Conservation (phyloP, 345 rosid species). For the Arabidopsis arenosa region DNA sequence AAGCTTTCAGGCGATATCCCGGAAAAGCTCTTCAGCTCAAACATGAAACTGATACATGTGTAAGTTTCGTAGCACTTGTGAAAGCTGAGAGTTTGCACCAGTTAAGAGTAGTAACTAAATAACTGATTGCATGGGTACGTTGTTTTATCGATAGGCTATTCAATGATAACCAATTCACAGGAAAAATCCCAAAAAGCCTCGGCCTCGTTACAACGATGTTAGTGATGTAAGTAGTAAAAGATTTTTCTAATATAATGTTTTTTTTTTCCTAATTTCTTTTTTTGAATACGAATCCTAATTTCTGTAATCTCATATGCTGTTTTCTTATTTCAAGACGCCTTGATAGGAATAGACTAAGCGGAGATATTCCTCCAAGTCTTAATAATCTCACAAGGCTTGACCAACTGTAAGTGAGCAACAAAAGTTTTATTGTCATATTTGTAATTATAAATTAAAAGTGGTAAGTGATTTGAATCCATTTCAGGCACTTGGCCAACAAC, state of each 20-base stretch:
- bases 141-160: not conserved
- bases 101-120: not conserved
- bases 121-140: not conserved
- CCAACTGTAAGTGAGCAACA: constrained; percentile 63
- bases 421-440: not conserved
- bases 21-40: not conserved
- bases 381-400: constrained; percentile 56
- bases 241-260: not conserved
- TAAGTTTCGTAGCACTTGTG: not conserved
- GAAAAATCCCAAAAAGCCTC: not conserved
- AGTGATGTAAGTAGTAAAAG: not conserved
- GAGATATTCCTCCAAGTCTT: constrained; percentile 61
- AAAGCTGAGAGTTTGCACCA: not conserved
- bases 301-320: not conserved
- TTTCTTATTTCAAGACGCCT: constrained; percentile 64
- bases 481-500: constrained; percentile 79
- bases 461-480: constrained; percentile 25
- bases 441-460: not conserved
- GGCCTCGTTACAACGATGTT: not conserved
- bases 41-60: not conserved
- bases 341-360: constrained; percentile 62
- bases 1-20: not conserved
- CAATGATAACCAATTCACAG: not conserved
- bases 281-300: no score
- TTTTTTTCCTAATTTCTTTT: not conserved